These are phyloP conservation scores for Amphirosellinia nigrospora DNA, from an alignment of 495 filamentous ascomycete species.

Conservation along the genomic window DNA sequence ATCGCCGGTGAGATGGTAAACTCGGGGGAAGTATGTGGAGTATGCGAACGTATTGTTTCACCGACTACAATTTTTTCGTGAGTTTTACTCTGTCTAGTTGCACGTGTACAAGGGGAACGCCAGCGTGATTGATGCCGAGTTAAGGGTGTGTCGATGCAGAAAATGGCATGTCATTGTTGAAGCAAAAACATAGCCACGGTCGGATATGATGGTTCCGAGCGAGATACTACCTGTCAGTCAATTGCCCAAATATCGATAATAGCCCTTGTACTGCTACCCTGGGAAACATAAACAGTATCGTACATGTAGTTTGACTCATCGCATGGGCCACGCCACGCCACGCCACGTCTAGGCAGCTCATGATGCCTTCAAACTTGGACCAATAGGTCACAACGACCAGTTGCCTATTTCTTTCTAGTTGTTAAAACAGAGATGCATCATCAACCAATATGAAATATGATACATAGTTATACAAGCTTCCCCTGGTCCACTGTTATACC, in stretches of 20 bases:
- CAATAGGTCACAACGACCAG: neutral
- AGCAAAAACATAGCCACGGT: conserved; percentile 15
- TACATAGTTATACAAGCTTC: neutral
- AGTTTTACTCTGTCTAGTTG: neutral
- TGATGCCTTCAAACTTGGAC: neutral
- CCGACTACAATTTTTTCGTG: neutral
- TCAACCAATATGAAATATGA: neutral
- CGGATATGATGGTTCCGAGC: conserved; percentile 4
- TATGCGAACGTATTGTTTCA: neutral
- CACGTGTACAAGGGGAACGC: neutral
- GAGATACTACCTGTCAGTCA: neutral
- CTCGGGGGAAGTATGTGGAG: conserved; percentile 4
- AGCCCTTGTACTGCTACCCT: too few species aligned
- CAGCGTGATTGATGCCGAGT: neutral
- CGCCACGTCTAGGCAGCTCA: conserved; percentile 8
- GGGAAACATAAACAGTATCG: neutral
- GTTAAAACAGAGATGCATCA: neutral
- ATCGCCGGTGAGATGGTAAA: neutral
- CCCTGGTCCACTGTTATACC: neutral
- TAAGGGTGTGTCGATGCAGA: neutral
- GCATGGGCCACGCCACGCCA: conserved; percentile 4
- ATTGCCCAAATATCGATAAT: neutral
- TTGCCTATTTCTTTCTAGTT: neutral
- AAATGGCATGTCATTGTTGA: neutral
- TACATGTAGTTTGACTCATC: conserved; percentile 4